These are phyloP conservation scores for Dothistroma septosporum DNA, from an alignment of 2,329 filamentous ascomycete species.

Conservation along the genomic window DNA sequence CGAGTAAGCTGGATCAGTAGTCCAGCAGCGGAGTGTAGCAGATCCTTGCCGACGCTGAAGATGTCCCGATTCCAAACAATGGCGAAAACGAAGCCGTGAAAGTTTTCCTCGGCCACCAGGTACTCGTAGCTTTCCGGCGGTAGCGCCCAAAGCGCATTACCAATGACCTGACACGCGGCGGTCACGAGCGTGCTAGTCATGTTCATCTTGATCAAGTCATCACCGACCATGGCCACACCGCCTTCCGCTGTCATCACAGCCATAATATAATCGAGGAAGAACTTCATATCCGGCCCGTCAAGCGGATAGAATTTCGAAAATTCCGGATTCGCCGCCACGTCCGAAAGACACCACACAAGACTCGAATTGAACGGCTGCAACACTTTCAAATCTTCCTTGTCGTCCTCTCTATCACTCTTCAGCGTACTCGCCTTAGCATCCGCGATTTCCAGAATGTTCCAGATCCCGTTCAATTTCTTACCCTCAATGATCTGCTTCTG, in stretches of 20 bases:
- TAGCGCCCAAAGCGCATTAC: constrained; percentile 28
- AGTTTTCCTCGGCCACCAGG: constrained; percentile 10
- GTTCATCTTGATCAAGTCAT: constrained; percentile 2
- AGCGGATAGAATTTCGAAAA: constrained; percentile 18
- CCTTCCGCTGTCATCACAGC: constrained; percentile 2
- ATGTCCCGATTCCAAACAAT: constrained; percentile 2
- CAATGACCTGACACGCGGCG: constrained; percentile 30
- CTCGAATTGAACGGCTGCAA: constrained; percentile 26
- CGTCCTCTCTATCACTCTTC: constrained; percentile 3
- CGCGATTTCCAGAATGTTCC: constrained; percentile 21
- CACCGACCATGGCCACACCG: not conserved
- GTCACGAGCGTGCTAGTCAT: constrained; percentile 10
- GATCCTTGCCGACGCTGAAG: constrained; percentile 15
- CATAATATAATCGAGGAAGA: constrained; percentile 8
- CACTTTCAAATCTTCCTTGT: constrained; percentile 19
- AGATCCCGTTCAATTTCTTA: constrained; percentile 17
- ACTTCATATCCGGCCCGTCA: constrained; percentile 5
- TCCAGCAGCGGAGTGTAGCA: constrained; percentile 29
- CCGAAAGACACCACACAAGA: constrained; percentile 31
- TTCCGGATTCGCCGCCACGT: constrained; percentile 24
- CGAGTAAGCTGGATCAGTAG: constrained; percentile 30
- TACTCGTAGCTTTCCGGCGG: constrained; percentile 6
- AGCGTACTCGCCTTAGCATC: constrained; percentile 5
- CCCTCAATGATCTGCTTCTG: constrained; percentile 22
- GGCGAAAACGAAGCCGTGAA: constrained; percentile 13